Evolutionary conservation across 176 grass and related monocot species (phyloP), one percentile per base, ranked within the genome.

Genomic region (Carex pumila): DNA sequence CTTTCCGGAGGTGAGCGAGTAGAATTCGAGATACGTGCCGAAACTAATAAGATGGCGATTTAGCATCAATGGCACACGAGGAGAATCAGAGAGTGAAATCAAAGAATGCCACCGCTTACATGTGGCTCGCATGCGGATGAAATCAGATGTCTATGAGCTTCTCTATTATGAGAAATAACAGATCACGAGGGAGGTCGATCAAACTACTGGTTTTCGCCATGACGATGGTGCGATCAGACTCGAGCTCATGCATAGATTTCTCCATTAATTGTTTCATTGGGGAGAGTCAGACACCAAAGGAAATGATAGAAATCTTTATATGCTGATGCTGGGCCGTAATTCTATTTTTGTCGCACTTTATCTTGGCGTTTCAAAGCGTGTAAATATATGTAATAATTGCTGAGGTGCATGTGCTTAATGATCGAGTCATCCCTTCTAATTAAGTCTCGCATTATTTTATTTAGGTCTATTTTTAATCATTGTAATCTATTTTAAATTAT

Each of bases 61-160:
- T 34, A 81, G 41, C 15, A 81, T 39, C 25, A 19, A 63, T 11
- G 79, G 79, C 6, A 81, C 15, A 4, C 58, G 21, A n/a, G 68
- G 58, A 37, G 79, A 81, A 63, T 63, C 30, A 3, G 79, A 81
- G 32, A 47, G 79, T 36, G 39, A 63, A n/a, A 63, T 41, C 58
- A 63, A 22, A 60, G 59, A 21, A 30, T n/a, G 79, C 59, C 79
- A 65, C 5, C 58, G 4, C 56, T 61, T 81, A 37, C 79, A 81
- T 65, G 61, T 63, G 79, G 34, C 54, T 10, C 61, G 36, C 25
- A 81, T 7, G 36, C 34, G 54, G 37, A 81, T 3, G 60, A 81
- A 81, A 45, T 81, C 79, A 14, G 11, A 81, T 12, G 18, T 81
- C 79, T 25, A 45, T 1, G 13, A 64, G 79, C 19, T 81, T 81